These are phyloP conservation scores for Vitis hybrid DNA, from an alignment of 177 flowering plant species.

Conservation along the genomic window DNA sequence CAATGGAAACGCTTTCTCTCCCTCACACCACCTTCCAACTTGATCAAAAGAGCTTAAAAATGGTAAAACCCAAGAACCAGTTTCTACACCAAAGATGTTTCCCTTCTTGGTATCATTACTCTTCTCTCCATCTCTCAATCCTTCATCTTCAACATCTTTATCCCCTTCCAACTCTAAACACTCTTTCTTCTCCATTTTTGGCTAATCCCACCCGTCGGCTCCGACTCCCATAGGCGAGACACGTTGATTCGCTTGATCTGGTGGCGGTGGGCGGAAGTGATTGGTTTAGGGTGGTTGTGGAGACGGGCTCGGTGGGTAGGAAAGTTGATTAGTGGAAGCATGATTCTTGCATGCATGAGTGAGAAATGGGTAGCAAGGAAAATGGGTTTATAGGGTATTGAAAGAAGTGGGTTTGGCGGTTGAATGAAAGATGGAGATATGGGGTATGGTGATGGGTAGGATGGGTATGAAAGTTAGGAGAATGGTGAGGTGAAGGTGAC, in stretches of 20 bases:
- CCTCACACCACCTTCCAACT: constrained; percentile 44
- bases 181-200: constrained; percentile 8
- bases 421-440: too few species aligned
- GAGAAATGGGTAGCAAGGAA: too few species aligned
- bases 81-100: constrained; percentile 20
- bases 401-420: too few species aligned
- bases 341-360: too few species aligned
- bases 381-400: too few species aligned
- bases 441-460: too few species aligned
- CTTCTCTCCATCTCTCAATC: constrained; percentile 5
- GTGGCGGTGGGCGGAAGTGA: constrained; percentile 11
- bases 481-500: too few species aligned
- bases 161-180: constrained; percentile 13
- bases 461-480: too few species aligned
- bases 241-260: constrained; percentile 24
- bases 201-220: constrained; percentile 12
- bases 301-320: not conserved
- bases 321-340: too few species aligned
- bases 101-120: constrained; percentile 27
- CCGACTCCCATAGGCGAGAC: constrained; percentile 12
- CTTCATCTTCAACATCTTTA: not conserved
- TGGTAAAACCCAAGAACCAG: constrained; percentile 10
- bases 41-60: constrained; percentile 12
- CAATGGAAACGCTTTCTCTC: constrained; percentile 37
- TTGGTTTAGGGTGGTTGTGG: not conserved